Percentiles rank a stretch among this genome's conserved stretches.
Conservation (phyloP, 192 early-diverging fungal species). For the Coemansia sp. region DNA sequence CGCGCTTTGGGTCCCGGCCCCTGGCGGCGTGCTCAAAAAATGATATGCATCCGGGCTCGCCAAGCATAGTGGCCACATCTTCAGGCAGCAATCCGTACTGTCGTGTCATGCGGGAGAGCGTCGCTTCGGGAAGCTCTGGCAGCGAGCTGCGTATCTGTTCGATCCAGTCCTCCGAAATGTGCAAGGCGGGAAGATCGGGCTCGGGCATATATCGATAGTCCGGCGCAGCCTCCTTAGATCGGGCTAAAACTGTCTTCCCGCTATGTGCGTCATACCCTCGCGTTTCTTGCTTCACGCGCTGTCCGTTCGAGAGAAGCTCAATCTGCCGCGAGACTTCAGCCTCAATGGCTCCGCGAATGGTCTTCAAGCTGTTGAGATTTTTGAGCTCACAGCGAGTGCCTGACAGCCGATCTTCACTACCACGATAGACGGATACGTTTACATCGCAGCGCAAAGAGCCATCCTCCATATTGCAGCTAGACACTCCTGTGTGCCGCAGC, state of each 20-base stretch:
- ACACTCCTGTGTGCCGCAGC: constrained; percentile 67
- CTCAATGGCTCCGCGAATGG: constrained; percentile 68
- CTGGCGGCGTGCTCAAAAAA: constrained; percentile 71
- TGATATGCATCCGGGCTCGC: constrained; percentile 67
- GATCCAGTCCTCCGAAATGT: constrained; percentile 48
- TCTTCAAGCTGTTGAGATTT: constrained; percentile 74
- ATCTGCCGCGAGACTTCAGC: constrained; percentile 83
- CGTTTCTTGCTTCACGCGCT: constrained; percentile 68
- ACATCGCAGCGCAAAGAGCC: constrained; percentile 90
- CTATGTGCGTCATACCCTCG: constrained; percentile 69
- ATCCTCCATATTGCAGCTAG: constrained; percentile 83
- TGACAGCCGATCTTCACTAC: constrained; percentile 49
- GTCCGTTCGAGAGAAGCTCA: constrained; percentile 55
- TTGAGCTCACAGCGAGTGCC: constrained; percentile 76
- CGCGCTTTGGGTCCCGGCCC: constrained; percentile 30
- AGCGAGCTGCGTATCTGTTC: constrained; percentile 42
- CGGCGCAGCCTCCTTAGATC: constrained; percentile 80
- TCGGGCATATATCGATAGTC: constrained; percentile 95
- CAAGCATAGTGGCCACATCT: constrained; percentile 65
- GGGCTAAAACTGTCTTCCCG: constrained; percentile 62
- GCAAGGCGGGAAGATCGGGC: constrained; percentile 44
- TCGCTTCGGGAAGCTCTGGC: constrained; percentile 74
- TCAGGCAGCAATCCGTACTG: constrained; percentile 61
- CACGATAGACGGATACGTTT: constrained; percentile 79
- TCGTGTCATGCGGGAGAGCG: constrained; percentile 55